These are phyloP conservation scores for Xylaria sp. DNA, from an alignment of 2,329 filamentous ascomycete genomes.

Conservation along the genomic window DNA sequence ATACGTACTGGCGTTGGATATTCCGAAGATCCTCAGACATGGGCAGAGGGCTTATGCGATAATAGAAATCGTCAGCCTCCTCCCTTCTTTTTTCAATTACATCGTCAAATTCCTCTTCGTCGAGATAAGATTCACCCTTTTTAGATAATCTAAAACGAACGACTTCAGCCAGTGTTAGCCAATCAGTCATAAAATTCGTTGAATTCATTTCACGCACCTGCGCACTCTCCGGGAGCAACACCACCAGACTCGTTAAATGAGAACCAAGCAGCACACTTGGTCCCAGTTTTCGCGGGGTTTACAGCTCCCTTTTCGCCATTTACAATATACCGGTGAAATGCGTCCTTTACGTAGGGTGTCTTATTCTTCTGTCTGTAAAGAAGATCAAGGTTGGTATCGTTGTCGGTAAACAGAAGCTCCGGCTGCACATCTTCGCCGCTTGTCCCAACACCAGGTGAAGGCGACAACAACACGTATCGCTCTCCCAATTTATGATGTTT, in stretches of 20 bases:
- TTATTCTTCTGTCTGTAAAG: slow-evolving; percentile 82
- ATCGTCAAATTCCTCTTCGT: slow-evolving; percentile 92
- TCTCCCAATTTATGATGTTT: slow-evolving; percentile 81
- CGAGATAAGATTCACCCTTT: slow-evolving; percentile 76
- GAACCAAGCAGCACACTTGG: slow-evolving; percentile 91
- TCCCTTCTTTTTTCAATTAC: slow-evolving; percentile 82
- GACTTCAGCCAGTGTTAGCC: slow-evolving; percentile 54
- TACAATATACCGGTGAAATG: slow-evolving; percentile 88
- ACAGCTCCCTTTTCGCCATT: slow-evolving; percentile 79
- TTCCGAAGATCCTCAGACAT: slow-evolving; percentile 94
- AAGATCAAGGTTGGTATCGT: slow-evolving; percentile 84
- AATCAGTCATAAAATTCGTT: not conserved
- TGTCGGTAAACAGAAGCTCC: slow-evolving; percentile 88
- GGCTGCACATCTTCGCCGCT: slow-evolving; percentile 85
- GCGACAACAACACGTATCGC: slow-evolving; percentile 82
- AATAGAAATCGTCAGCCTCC: slow-evolving; percentile 98
- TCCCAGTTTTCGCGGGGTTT: slow-evolving; percentile 80
- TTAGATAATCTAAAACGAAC: slow-evolving; percentile 89
- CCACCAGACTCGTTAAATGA: slow-evolving; percentile 88
- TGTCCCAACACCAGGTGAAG: slow-evolving; percentile 82
- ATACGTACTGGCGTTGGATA: slow-evolving; percentile 75
- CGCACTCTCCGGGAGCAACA: slow-evolving; percentile 88
- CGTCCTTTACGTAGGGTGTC: slow-evolving; percentile 89
- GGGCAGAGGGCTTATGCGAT: slow-evolving; percentile 86
- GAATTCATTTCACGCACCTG: slow-evolving; percentile 67